phyloP scores from a whole-genome alignment of 148 eudicot genomes.

The Rhododendron williamsianum region DNA sequence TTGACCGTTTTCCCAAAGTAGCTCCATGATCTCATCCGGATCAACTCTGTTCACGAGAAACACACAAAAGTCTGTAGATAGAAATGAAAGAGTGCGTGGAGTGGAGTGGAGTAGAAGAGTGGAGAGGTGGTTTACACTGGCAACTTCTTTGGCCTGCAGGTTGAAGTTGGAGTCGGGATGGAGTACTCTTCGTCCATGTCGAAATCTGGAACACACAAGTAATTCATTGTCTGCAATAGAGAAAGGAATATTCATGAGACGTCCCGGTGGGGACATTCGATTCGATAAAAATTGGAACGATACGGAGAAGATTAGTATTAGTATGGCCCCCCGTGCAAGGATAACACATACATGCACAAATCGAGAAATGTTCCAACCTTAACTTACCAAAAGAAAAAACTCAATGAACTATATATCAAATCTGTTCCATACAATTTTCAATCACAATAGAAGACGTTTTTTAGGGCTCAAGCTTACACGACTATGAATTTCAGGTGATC shows the following conservation, averaged over 20 bases:
- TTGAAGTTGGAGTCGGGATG: constrained; percentile 17
- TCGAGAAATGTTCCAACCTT: too few relatives aligned
- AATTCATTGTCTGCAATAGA: constrained; percentile 24
- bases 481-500: background rate
- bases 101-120: too few relatives aligned
- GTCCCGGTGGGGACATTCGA: too few relatives aligned
- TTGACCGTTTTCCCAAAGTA: constrained; percentile 57
- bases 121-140: constrained; percentile 12
- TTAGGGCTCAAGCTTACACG: background rate
- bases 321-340: too few relatives aligned
- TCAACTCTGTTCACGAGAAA: background rate
- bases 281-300: too few relatives aligned
- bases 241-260: too few relatives aligned
- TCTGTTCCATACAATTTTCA: background rate
- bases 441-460: background rate
- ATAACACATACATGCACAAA: too few relatives aligned
- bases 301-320: too few relatives aligned
- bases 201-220: constrained; percentile 43
- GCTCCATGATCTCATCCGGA: constrained; percentile 42
- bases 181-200: constrained; percentile 41
- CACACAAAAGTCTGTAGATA: background rate
- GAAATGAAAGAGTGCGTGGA: background rate
- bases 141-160: constrained; percentile 28
- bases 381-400: too few relatives aligned
- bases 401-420: too few relatives aligned